These are phyloP conservation scores for Aspergillus taichungensis DNA, from an alignment of 495 filamentous ascomycete genomes.

Conservation along the genomic window DNA sequence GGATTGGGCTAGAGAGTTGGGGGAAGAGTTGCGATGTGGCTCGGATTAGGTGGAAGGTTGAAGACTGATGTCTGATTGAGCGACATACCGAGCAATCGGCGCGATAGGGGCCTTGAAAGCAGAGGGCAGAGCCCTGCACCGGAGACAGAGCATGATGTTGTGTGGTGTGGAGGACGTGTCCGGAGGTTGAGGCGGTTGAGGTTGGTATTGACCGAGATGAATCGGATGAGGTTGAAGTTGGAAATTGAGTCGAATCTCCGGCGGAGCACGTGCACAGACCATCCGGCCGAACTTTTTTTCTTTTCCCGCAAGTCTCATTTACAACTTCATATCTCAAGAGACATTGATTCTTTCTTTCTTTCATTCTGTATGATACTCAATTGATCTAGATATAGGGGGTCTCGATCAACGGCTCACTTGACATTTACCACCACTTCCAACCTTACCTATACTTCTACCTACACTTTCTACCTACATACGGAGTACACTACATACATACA, in stretches of 20 bases:
- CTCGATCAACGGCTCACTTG: not conserved
- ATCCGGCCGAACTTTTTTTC: conserved; percentile 9
- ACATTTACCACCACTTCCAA: too few relatives aligned
- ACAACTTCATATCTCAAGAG: not conserved
- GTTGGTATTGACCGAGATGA: conserved; percentile 3
- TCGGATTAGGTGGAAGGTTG: too few relatives aligned
- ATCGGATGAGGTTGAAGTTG: not conserved
- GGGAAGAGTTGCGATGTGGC: too few relatives aligned
- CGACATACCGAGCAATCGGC: conserved; percentile 10
- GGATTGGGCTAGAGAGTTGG: too few relatives aligned
- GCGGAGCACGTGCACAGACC: conserved; percentile 31
- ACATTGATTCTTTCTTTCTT: too few relatives aligned
- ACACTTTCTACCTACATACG: too few relatives aligned
- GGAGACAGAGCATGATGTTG: conserved; percentile 26
- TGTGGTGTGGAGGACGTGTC: conserved; percentile 1
- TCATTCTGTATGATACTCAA: not conserved
- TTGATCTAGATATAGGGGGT: not conserved
- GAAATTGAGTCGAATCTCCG: conserved; percentile 10
- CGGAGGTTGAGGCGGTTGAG: not conserved
- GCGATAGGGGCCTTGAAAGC: conserved; percentile 9
- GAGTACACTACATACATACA: too few relatives aligned
- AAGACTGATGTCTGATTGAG: too few relatives aligned
- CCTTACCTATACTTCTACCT: too few relatives aligned
- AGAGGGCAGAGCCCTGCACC: conserved; percentile 25
- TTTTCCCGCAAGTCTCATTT: not conserved